A percentile compares a stretch with the other conserved stretches of the same genome.
Conservation (phyloP, 768 basidiomycete species). For the Lactarius akahatsu region DNA sequence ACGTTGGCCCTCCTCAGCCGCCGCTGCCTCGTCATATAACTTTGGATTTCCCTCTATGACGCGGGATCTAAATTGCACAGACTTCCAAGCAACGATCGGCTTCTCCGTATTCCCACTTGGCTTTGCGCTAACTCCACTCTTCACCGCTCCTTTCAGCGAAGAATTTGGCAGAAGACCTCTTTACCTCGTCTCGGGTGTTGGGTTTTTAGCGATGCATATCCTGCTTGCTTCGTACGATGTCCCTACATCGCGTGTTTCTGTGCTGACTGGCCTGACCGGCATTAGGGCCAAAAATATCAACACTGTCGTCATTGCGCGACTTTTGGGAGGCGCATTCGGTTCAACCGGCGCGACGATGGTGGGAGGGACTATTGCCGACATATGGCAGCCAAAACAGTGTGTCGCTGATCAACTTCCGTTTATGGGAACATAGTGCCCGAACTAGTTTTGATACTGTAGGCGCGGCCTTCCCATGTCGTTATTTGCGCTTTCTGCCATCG, state of each 20-base stretch:
- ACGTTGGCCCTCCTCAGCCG: constrained; percentile 40
- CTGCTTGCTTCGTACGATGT: constrained; percentile 42
- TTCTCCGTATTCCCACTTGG: constrained; percentile 56
- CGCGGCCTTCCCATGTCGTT: constrained; percentile 78
- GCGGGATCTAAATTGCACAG: constrained; percentile 37
- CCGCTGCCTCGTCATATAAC: constrained; percentile 51
- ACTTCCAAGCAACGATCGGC: constrained; percentile 36
- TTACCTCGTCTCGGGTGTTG: constrained; percentile 50
- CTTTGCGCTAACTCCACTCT: constrained; percentile 60
- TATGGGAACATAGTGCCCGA: not conserved
- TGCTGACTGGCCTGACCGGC: constrained; percentile 4
- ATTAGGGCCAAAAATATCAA: constrained; percentile 48
- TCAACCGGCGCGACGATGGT: constrained; percentile 74
- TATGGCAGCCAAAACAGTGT: constrained; percentile 63
- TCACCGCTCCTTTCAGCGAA: constrained; percentile 70
- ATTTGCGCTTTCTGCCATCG: constrained; percentile 61
- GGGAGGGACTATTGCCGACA: constrained; percentile 71
- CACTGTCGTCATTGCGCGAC: constrained; percentile 64
- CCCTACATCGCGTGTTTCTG: not conserved
- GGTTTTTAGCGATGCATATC: constrained; percentile 53
- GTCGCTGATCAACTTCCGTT: constrained; percentile 20
- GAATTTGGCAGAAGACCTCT: constrained; percentile 67
- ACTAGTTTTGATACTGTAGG: constrained; percentile 38
- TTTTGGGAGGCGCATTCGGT: constrained; percentile 63
- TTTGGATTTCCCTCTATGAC: constrained; percentile 60